These are phyloP conservation scores for Madurella fahalii DNA, from an alignment of 2,329 filamentous ascomycete genomes.

Conservation along the genomic window DNA sequence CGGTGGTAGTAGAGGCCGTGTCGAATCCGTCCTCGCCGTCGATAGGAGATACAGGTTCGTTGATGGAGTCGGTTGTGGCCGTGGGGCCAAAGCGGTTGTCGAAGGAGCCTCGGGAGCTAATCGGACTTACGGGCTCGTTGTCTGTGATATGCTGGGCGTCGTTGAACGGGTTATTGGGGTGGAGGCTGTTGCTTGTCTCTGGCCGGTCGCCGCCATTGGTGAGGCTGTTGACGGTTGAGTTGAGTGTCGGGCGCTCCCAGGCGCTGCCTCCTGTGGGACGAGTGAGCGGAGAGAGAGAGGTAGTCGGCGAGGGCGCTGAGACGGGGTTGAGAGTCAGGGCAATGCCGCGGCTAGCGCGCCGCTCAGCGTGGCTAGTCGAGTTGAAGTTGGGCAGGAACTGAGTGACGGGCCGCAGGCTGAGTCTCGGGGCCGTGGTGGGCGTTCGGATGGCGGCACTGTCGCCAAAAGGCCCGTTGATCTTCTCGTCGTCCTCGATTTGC, in stretches of 20 bases:
- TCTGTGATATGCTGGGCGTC: conserved; percentile 49
- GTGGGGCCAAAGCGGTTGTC: conserved; percentile 33
- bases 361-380: conserved; percentile 36
- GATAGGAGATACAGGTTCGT: conserved; percentile 27
- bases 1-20: conserved; percentile 27
- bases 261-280: conserved; percentile 34
- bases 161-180: conserved; percentile 68
- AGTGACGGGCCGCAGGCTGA: conserved; percentile 80
- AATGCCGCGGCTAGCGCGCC: conserved; percentile 47
- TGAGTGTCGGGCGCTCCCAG: conserved; percentile 46
- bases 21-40: conserved; percentile 7
- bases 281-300: conserved; percentile 19
- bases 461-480: conserved; percentile 44
- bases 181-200: conserved; percentile 40
- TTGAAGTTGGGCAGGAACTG: conserved; percentile 70
- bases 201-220: conserved; percentile 41
- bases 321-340: conserved; percentile 35
- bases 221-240: conserved; percentile 27
- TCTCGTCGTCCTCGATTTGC: conserved; percentile 59
- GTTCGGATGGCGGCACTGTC: conserved; percentile 39
- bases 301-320: conserved; percentile 21
- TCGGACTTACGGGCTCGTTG: conserved; percentile 31
- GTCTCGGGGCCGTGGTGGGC: conserved; percentile 62
- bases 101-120: conserved; percentile 31
- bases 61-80: conserved; percentile 32